phyloP scores from a whole-genome alignment of 2,329 filamentous ascomycete genomes.

The Domatiomyces catenatus region DNA sequence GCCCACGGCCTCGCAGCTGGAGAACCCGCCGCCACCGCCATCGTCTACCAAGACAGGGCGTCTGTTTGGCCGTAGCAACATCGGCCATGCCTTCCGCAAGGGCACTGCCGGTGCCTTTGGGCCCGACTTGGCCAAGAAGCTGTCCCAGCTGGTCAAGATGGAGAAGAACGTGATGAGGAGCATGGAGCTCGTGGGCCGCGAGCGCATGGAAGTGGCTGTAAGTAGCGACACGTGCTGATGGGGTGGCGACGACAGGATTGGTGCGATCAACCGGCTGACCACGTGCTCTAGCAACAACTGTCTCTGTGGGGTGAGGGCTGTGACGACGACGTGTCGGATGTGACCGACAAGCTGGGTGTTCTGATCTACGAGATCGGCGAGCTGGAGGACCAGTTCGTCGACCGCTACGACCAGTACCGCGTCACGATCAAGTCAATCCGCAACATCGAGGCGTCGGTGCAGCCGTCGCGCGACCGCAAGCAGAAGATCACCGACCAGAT shows the following conservation, averaged over 20 bases:
- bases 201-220: slow-evolving; percentile 98
- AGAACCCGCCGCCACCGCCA: slow-evolving; percentile 85
- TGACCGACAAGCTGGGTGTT: slow-evolving; percentile 96
- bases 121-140: slow-evolving; percentile 89
- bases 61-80: slow-evolving; percentile 69
- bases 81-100: slow-evolving; percentile 51
- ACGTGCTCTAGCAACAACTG: slow-evolving; percentile 66
- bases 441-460: slow-evolving; percentile 96
- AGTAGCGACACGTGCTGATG: slow-evolving; percentile 24
- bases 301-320: slow-evolving; percentile 92
- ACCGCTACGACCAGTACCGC: slow-evolving; percentile 97
- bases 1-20: slow-evolving; percentile 76
- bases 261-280: slow-evolving; percentile 7
- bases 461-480: slow-evolving; percentile 97
- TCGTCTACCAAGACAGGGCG: slow-evolving; percentile 84
- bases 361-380: slow-evolving; percentile 97
- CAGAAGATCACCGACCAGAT: slow-evolving; percentile 99
- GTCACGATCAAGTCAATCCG: slow-evolving; percentile 98
- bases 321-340: slow-evolving; percentile 95
- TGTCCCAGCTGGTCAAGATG: slow-evolving; percentile 98
- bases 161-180: slow-evolving; percentile 99
- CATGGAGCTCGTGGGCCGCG: slow-evolving; percentile 82
- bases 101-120: slow-evolving; percentile 40
- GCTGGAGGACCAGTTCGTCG: slow-evolving; percentile 94
- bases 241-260: neutral